These are phyloP conservation scores for Papiliotrema nemorosa DNA, from an alignment of 1,284 basidiomycete genomes.

Conservation along the genomic window DNA sequence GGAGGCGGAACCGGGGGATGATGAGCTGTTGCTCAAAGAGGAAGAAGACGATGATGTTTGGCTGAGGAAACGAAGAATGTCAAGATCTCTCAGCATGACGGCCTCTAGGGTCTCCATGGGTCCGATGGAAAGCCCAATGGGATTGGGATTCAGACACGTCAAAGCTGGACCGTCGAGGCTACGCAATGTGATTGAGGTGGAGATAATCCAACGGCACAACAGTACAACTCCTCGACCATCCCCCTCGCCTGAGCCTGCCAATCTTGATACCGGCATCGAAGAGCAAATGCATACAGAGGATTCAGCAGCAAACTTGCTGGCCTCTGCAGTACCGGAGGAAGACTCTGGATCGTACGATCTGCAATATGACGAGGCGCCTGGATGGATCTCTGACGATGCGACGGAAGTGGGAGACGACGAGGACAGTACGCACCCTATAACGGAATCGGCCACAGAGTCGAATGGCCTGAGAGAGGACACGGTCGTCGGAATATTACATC, in stretches of 20 bases:
- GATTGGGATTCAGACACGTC: neutral
- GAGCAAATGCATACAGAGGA: too few relatives aligned
- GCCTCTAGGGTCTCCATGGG: neutral
- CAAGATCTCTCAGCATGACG: neutral
- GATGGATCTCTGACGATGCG: slow-evolving; percentile 4
- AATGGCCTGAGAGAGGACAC: too few relatives aligned
- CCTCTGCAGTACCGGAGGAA: too few relatives aligned
- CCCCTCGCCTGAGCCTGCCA: too few relatives aligned
- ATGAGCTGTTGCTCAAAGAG: slow-evolving; percentile 3
- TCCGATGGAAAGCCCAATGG: neutral
- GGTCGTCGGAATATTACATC: too few relatives aligned
- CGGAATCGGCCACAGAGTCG: too few relatives aligned
- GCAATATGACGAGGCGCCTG: slow-evolving; percentile 1
- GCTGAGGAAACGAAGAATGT: neutral
- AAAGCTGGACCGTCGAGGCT: slow-evolving; percentile 1
- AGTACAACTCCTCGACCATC: too few relatives aligned
- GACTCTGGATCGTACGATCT: neutral
- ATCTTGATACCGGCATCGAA: too few relatives aligned
- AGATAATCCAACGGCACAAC: too few relatives aligned
- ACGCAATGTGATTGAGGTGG: neutral
- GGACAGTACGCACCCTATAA: neutral
- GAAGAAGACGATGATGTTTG: slow-evolving; percentile 1
- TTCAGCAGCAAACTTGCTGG: too few relatives aligned
- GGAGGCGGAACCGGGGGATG: slow-evolving; percentile 3
- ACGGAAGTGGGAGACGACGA: neutral